Conservation (phyloP, 441 rosid species). For the Erodium moschatum region DNA sequence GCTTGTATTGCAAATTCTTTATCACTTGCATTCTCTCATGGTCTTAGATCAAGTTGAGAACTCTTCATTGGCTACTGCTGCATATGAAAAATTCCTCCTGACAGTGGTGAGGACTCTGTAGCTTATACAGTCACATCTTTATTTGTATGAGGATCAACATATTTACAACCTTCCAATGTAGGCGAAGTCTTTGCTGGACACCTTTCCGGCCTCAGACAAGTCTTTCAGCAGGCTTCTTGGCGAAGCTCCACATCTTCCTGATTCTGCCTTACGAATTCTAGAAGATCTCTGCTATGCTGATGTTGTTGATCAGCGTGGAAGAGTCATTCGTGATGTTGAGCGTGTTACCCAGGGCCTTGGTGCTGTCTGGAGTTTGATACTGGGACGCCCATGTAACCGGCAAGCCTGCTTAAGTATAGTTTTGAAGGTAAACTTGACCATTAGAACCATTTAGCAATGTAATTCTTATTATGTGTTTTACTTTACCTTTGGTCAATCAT, state of each 20-base stretch:
- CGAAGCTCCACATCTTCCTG: constrained; percentile 83
- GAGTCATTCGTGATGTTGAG: constrained; percentile 67
- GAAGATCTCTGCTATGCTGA: constrained; percentile 71
- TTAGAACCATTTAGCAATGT: constrained; percentile 12
- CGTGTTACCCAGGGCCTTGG: constrained; percentile 99
- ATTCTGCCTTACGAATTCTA: constrained; percentile 66
- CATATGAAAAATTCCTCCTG: constrained; percentile 79
- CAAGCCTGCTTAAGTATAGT: constrained; percentile 85
- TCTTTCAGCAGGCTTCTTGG: constrained; percentile 93
- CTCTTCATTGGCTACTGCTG: constrained; percentile 37
- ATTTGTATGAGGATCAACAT: constrained; percentile 26
- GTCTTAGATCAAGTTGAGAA: constrained; percentile 39
- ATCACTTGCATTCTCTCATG: constrained; percentile 70
- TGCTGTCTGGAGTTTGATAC: constrained; percentile 94
- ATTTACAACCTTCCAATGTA: constrained; percentile 32
- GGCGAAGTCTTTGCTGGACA: constrained; percentile 80
- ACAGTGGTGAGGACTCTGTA: constrained; percentile 55
- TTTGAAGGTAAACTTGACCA: constrained; percentile 52
- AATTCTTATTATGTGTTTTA: neutral
- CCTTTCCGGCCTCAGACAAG: constrained; percentile 93
- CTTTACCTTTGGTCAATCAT: neutral
- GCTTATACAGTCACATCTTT: constrained; percentile 15
- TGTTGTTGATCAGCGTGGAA: constrained; percentile 56
- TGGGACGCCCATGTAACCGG: constrained; percentile 85
- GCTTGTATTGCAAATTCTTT: constrained; percentile 73